Evolutionary conservation across 75 land plant species (phyloP).

Genomic region (Chamaecyparis obtusa): DNA sequence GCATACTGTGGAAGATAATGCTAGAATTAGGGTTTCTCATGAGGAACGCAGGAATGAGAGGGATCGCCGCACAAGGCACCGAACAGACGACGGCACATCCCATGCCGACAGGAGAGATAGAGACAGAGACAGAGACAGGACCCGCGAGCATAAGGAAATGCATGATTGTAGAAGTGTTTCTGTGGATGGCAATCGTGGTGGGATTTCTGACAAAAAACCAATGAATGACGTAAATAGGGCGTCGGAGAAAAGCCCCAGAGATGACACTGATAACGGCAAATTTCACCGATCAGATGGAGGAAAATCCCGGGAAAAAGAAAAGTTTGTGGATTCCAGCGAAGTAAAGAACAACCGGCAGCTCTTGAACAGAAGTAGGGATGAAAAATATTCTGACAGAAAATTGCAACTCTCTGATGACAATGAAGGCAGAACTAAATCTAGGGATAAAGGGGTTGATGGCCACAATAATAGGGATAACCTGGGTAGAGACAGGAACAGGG

Average conservation of each 20-base stretch:
- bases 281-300: neutral
- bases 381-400: too few relatives aligned
- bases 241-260: too few relatives aligned
- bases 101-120: neutral
- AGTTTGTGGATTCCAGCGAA: neutral
- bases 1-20: neutral
- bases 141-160: neutral
- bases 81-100: neutral
- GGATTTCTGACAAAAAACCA: neutral
- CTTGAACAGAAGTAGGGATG: neutral
- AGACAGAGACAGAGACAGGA: neutral
- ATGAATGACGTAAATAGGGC: too few relatives aligned
- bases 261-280: neutral
- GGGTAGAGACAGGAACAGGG: neutral
- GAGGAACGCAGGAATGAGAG: neutral
- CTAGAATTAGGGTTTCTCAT: neutral
- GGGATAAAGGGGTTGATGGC: neutral
- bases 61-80: neutral
- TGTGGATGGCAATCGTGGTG: neutral
- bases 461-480: neutral
- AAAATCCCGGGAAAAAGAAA: neutral
- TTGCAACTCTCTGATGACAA: neutral
- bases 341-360: neutral
- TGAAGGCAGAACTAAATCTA: neutral
- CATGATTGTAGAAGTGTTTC: neutral